Conservation (phyloP, 1,284 basidiomycete species). For the Ceratobasidium sp. region DNA sequence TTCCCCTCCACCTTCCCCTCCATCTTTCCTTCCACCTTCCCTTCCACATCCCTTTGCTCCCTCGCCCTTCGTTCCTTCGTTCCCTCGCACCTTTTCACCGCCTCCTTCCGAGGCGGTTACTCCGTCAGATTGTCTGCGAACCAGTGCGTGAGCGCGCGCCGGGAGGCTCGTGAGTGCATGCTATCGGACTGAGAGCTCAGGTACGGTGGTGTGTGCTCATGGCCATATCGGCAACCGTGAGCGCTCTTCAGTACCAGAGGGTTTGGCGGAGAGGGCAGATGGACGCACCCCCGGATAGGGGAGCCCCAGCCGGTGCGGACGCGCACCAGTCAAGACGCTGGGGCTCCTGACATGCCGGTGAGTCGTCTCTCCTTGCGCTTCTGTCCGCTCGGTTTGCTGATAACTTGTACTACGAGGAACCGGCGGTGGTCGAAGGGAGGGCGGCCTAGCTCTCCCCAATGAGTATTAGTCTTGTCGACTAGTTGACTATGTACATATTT, state of each 20-base stretch:
- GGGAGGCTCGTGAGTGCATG: too few species aligned
- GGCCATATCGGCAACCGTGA: too few species aligned
- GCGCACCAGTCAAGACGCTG: background rate
- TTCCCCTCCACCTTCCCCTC: background rate
- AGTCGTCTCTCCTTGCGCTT: background rate
- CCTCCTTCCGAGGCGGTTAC: too few species aligned
- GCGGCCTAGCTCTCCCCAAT: background rate
- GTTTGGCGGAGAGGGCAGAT: background rate
- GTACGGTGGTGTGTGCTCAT: too few species aligned
- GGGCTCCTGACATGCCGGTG: slow-evolving; percentile 19
- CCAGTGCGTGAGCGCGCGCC: too few species aligned
- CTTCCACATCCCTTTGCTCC: background rate
- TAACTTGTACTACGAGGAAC: background rate
- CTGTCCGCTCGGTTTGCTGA: background rate
- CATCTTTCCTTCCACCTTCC: background rate
- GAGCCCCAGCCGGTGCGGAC: slow-evolving; percentile 27
- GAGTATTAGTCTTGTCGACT: background rate
- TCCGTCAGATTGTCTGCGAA: too few species aligned
- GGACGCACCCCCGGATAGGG: slow-evolving; percentile 10
- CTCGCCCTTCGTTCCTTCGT: background rate
- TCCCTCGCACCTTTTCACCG: background rate
- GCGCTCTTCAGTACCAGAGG: too few species aligned
- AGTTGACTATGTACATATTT: background rate
- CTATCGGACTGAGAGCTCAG: too few species aligned
- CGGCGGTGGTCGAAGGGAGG: background rate